Percentiles rank a stretch among this genome's conserved stretches.
Evolutionary conservation across 208 protist genomes (phyloP).

Genomic region (Trypanosoma scelopori): DNA sequence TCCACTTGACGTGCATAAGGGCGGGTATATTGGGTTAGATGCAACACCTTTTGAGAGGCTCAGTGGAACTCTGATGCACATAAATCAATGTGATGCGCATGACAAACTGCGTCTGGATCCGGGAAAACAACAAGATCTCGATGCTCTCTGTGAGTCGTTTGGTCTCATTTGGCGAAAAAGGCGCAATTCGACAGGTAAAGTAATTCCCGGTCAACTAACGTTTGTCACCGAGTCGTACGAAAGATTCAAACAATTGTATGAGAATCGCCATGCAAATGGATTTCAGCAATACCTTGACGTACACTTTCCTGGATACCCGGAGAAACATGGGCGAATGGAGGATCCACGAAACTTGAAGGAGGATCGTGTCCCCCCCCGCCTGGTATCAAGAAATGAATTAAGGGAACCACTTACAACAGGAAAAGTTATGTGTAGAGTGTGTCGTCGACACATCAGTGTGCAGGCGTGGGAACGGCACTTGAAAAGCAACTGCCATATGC

Average conservation of each 20-base stretch:
- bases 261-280: constrained; percentile 21
- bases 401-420: constrained; percentile 9
- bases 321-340: constrained; percentile 79
- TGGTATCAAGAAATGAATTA: constrained; percentile 26
- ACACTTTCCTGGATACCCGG: constrained; percentile 73
- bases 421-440: constrained; percentile 75
- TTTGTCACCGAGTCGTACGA: constrained; percentile 69
- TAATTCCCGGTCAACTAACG: constrained; percentile 45
- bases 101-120: constrained; percentile 34
- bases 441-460: constrained; percentile 50
- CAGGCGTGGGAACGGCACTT: constrained; percentile 51
- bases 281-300: constrained; percentile 52
- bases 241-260: constrained; percentile 58
- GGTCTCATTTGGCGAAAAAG: constrained; percentile 62
- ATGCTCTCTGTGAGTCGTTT: constrained; percentile 46
- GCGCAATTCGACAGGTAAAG: constrained; percentile 37
- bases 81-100: constrained; percentile 72
- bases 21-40: constrained; percentile 76
- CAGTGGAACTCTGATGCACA: constrained; percentile 64
- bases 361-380: constrained; percentile 57
- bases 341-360: constrained; percentile 45
- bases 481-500: constrained; percentile 30
- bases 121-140: constrained; percentile 55
- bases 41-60: constrained; percentile 75
- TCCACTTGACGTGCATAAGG: constrained; percentile 74